These are phyloP conservation scores for Apiotrichum gracile DNA, from an alignment of 1,284 basidiomycete species.

Conservation along the genomic window DNA sequence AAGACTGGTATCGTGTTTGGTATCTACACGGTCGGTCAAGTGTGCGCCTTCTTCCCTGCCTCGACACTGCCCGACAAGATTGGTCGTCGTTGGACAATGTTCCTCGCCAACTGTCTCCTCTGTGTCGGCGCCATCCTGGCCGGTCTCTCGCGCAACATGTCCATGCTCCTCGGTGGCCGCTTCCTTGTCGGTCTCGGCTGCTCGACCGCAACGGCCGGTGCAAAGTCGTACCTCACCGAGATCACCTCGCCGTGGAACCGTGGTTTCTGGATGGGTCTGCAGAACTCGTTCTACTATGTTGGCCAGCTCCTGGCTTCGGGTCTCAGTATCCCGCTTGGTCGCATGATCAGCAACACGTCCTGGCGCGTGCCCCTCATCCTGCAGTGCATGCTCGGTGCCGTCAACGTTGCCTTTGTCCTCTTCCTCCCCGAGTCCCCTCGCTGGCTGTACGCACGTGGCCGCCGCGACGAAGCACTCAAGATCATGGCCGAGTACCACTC, in stretches of 20 bases:
- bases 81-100: constrained; percentile 56
- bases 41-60: constrained; percentile 40
- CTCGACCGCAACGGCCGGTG: constrained; percentile 50
- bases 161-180: constrained; percentile 53
- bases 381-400: constrained; percentile 50
- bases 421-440: constrained; percentile 48
- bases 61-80: constrained; percentile 52
- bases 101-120: constrained; percentile 51
- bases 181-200: constrained; percentile 50
- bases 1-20: constrained; percentile 23
- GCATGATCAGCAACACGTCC: constrained; percentile 48
- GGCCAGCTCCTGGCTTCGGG: constrained; percentile 54
- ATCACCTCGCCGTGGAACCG: constrained; percentile 52
- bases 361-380: constrained; percentile 55
- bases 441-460: constrained; percentile 44
- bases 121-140: constrained; percentile 51
- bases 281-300: constrained; percentile 49
- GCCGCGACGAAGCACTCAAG: constrained; percentile 11
- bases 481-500: constrained; percentile 49
- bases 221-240: constrained; percentile 54
- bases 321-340: constrained; percentile 55
- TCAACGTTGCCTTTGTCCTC: constrained; percentile 52
- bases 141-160: constrained; percentile 49
- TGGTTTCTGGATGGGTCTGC: constrained; percentile 54
- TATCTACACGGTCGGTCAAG: constrained; percentile 53